Evolutionary conservation across 305 asterid genomes (phyloP).

Genomic region (Fraxinus paxiana): DNA sequence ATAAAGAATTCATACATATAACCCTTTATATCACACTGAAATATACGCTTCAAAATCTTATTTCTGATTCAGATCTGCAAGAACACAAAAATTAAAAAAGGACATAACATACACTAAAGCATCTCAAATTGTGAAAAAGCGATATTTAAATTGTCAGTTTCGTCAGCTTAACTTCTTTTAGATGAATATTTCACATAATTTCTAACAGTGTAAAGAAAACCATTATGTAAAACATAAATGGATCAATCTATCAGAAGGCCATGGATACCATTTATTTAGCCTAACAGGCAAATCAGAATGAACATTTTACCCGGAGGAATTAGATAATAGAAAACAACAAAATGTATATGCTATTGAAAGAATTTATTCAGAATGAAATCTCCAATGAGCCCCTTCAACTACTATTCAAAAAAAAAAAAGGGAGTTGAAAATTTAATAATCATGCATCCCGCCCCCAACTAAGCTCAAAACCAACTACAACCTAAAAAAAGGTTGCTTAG

Average conservation of each 20-base stretch:
- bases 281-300: neutral
- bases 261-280: neutral
- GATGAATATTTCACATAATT: neutral
- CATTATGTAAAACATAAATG: neutral
- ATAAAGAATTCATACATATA: neutral
- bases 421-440: neutral
- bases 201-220: neutral
- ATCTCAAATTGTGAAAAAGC: neutral
- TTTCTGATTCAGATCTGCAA: neutral
- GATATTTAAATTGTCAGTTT: neutral
- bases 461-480: neutral
- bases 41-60: neutral
- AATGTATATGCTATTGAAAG: neutral
- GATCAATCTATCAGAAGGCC: neutral
- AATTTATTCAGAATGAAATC: neutral
- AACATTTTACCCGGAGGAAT: neutral
- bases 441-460: neutral
- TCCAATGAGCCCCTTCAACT: neutral
- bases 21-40: neutral
- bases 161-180: neutral
- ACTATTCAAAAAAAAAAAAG: neutral
- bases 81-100: neutral
- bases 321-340: neutral
- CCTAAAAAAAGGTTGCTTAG: neutral
- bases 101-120: neutral